Evolutionary conservation across 2,329 filamentous ascomycete genomes (phyloP), one percentile per base, ranked within the genome.

Genomic region (Drechslerella stenobrocha): DNA sequence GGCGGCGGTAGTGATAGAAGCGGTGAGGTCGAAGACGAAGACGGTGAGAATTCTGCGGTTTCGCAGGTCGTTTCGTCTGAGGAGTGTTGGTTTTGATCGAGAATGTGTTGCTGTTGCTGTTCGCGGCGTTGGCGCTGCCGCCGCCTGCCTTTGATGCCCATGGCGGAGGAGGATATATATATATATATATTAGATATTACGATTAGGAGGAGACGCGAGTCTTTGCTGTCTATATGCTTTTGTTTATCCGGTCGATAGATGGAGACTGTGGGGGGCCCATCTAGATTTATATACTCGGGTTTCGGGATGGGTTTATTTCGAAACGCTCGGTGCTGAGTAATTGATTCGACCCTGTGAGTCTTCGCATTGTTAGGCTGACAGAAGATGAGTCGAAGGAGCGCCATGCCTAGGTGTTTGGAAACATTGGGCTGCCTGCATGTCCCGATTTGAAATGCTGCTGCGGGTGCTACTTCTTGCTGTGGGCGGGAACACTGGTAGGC

Each of bases 91-190:
- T 18, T 18, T 23, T 35, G 13, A 47, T 52, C 48, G 15, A 48
- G 30, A 24, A 60, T 23, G 18, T 56, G 59, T 65, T 65, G 59
- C 37, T 56, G 52, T 42, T 52, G 46, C 30, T 66, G 53, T 34
- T 66, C 53, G 61, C 61, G 61, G 34, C 44, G 61, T 52, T 59
- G 47, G 11, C 51, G 61, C 51, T 51, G 56, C 22, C 44, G 53
- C 37, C 44, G 34, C 35, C 51, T 66, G 53, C 61, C 61, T 20
- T 66, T 66, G 53, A 66, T 66, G 42, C 61, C 61, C 61, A 66
- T 66, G 42, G 57, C 46, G 40, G 15, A 42, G 44, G 2, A 6
- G 15, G 18, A 5, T 42, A 7, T 5, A 20, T 46, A 26, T 20
- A 7, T 24, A 28, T 46, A 1, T n/a, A 34, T n/a, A 46, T 59